Conservation (phyloP, 768 basidiomycete species). For the Lanmaoa rubissima region DNA sequence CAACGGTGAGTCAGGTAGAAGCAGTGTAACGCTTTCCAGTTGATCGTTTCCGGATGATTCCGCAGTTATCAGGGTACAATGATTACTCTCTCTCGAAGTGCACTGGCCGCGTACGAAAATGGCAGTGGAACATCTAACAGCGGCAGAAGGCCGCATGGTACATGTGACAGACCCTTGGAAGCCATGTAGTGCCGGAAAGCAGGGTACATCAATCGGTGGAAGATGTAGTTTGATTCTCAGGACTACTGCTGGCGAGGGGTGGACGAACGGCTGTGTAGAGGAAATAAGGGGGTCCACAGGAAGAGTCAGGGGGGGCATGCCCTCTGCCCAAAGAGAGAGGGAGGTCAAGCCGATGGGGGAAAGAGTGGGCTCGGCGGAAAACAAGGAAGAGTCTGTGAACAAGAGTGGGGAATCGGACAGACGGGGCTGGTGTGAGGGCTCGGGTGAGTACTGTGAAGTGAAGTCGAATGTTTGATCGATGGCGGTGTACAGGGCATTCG, state of each 20-base stretch:
- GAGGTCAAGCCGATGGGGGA: slow-evolving; percentile 33
- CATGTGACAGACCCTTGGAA: slow-evolving; percentile 59
- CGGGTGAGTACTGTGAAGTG: slow-evolving; percentile 25
- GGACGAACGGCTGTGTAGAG: slow-evolving; percentile 36
- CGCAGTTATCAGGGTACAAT: slow-evolving; percentile 37
- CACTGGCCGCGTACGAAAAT: slow-evolving; percentile 51
- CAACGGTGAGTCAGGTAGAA: slow-evolving; percentile 66
- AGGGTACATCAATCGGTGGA: slow-evolving; percentile 51
- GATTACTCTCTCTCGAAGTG: slow-evolving; percentile 51
- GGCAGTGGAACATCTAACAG: slow-evolving; percentile 63
- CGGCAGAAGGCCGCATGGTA: slow-evolving; percentile 48
- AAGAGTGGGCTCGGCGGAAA: slow-evolving; percentile 33
- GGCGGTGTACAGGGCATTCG: slow-evolving; percentile 25
- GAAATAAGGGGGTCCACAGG: slow-evolving; percentile 54
- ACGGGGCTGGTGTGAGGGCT: slow-evolving; percentile 18
- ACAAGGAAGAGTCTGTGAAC: slow-evolving; percentile 27
- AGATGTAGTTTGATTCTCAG: slow-evolving; percentile 59
- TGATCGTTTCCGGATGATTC: slow-evolving; percentile 45
- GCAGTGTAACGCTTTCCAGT: slow-evolving; percentile 49
- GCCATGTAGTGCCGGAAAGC: slow-evolving; percentile 59
- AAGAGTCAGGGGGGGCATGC: slow-evolving; percentile 62
- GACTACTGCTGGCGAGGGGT: slow-evolving; percentile 41
- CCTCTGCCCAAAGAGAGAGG: slow-evolving; percentile 61
- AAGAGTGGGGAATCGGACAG: slow-evolving; percentile 32
- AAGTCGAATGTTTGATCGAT: slow-evolving; percentile 18